These are phyloP conservation scores for Erythrophleum ivorense DNA, from an alignment of 331 rosid genomes.

Conservation along the genomic window DNA sequence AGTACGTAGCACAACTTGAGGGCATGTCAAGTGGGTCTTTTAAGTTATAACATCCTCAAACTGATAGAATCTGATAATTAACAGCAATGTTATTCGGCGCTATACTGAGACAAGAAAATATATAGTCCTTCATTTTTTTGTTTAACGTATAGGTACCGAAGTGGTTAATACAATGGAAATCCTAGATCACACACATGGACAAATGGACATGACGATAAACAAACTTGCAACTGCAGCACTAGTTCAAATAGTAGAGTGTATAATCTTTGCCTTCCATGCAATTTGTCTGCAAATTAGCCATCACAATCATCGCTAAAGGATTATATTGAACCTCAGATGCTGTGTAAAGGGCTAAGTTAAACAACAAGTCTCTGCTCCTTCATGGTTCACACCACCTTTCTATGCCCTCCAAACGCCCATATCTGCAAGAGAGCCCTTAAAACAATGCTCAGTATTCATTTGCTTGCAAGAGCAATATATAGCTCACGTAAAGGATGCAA, in stretches of 20 bases:
- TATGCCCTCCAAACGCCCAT: constrained; percentile 61
- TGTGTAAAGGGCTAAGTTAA: constrained; percentile 21
- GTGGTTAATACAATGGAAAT: constrained; percentile 30
- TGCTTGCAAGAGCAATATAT: background rate
- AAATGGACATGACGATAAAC: background rate
- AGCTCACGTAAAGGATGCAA: background rate
- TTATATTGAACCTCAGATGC: constrained; percentile 30
- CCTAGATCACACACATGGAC: constrained; percentile 35
- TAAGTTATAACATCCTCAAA: constrained; percentile 19
- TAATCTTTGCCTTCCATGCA: constrained; percentile 17
- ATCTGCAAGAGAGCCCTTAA: constrained; percentile 45
- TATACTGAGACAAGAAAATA: constrained; percentile 23
- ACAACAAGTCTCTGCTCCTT: constrained; percentile 18
- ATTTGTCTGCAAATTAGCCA: constrained; percentile 30
- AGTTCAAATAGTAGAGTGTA: background rate
- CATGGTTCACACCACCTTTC: constrained; percentile 46
- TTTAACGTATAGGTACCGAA: constrained; percentile 3
- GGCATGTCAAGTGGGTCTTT: background rate
- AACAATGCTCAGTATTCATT: background rate
- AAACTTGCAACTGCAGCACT: constrained; percentile 4
- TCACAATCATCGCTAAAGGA: constrained; percentile 33
- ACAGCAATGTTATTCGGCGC: constrained; percentile 1
- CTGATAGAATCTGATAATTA: background rate
- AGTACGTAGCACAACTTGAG: background rate
- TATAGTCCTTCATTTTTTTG: constrained; percentile 11